phyloP scores from a whole-genome alignment of 1,139 yeast species.

The Protomyces lactucae-debilis region DNA sequence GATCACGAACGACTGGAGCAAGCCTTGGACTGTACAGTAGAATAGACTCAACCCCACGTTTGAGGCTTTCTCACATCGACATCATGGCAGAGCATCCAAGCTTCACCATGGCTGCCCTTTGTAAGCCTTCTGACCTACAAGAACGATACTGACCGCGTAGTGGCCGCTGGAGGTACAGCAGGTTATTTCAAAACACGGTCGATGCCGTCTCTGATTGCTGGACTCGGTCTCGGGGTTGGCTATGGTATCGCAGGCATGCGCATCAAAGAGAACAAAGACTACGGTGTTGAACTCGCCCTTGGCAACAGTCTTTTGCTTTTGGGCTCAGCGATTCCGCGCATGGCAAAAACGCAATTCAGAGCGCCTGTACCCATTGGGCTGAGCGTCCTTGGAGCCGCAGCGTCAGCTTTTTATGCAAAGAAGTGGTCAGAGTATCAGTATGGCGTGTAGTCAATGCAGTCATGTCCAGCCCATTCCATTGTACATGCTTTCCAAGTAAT shows the following conservation, averaged over 20 bases:
- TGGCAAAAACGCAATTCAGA: constrained; percentile 47
- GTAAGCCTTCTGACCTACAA: background rate
- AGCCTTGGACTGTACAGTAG: too few relatives aligned
- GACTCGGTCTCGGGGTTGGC: constrained; percentile 60
- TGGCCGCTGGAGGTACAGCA: constrained; percentile 67
- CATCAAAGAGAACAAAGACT: constrained; percentile 64
- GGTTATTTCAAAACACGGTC: constrained; percentile 67
- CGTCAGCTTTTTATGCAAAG: constrained; percentile 64
- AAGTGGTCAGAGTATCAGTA: constrained; percentile 66
- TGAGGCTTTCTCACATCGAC: background rate
- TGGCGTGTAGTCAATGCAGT: constrained; percentile 10
- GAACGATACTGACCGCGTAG: background rate
- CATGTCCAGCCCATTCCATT: too few relatives aligned
- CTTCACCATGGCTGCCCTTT: constrained; percentile 66
- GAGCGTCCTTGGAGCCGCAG: constrained; percentile 58
- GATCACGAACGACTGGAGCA: too few relatives aligned
- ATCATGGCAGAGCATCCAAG: constrained; percentile 54
- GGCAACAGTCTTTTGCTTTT: constrained; percentile 63
- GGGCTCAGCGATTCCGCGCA: constrained; percentile 66
- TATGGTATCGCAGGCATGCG: constrained; percentile 68
- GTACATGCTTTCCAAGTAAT: too few relatives aligned
- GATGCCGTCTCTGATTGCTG: constrained; percentile 75
- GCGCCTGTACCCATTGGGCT: constrained; percentile 74
- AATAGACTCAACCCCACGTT: too few relatives aligned
- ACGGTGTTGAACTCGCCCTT: constrained; percentile 76